Evolutionary conservation across 176 grass and related monocot species (phyloP), one percentile per base, ranked within the genome.

Genomic region (Oryza coarctata): DNA sequence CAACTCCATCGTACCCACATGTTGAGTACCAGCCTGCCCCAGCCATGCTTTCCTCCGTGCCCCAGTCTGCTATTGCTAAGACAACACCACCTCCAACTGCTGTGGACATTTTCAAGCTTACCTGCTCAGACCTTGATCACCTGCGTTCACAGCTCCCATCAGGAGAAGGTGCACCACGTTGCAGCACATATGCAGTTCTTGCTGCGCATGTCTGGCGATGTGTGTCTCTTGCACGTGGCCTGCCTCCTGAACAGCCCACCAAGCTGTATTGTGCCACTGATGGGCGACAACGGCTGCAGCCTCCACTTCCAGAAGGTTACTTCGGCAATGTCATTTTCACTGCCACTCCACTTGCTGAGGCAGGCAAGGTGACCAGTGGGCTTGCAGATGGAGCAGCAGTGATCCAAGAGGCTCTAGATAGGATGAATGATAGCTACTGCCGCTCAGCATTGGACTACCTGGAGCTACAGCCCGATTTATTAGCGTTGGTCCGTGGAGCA

Each of bases 321-420:
- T 97, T 97, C 13, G 94, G 94, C 31, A 97, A 97, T 80, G 94
- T 97, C 14, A 92, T 97, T 70, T 97, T 97, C 89, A 97, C 91
- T 0, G 89, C 87, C 34, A 94, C 94, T 18, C 94, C 94, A 13
- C 83, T 97, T 35, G 89, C 90, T 0, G 74, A 91, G 29, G 90
- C 87, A 0, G 75, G 86, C 44, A 91, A 91, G 80, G 92, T 97
- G 4, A 77, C 81, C 11, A 31, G 85, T 15, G 70, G 60, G 0
- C n/a, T 91, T 15, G 73, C 69, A 0, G 70, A 71, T 5, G 94
- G 82, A 45, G 87, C 89, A 41, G 81, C 83, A 22, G 87, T 75
- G 47, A 94, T 97, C 66, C 94, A 94, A 77, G 77, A 39, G 63
- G 89, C 92, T 12, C 80, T 97, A 26, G 73, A 86, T 20, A 94